Evolutionary conservation across 140 eudicot species (phyloP), one percentile per base, ranked within the genome.

Genomic region (Stevia rebaudiana): DNA sequence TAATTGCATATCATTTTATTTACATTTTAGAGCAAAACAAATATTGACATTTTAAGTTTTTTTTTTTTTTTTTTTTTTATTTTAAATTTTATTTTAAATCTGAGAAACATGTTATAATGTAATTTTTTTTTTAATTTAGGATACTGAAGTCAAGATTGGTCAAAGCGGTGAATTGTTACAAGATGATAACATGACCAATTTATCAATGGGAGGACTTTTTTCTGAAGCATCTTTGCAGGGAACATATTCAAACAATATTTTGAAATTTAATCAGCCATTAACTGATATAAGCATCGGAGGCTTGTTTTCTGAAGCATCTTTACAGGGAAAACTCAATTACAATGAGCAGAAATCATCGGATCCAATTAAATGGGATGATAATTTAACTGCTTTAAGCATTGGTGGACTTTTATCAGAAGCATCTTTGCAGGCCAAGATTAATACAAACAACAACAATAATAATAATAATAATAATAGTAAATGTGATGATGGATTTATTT

Each of bases 401-500:
- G 94, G 94, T 41, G 94, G 94, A 33, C 80, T 80, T 63, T 68
- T 84, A n/a, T 82, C 94, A 51, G 96, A 84, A 80, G 87, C 81
- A 30, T 88, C 96, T 8, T 70, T 88, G 79, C 83, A 72, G 60
- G 85, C 70, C 65, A 82, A 78, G 69, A 50, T 79, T 17, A 68
- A 67, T 69, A 69, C 17, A 11, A 59, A 51, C 25, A 54, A 54
- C 39, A 28, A 28, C 39, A 51, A 51, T 11, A 40, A 61, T n/a
- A n/a, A n/a, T n/a, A 59, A 51, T 12, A 54, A 54, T 21, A 28
- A 28, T 44, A 51, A 51, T 11, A 40, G 41, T 54, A 66, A 50
- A 39, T 53, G 47, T 70, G 49, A 67, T 47, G 87, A 49, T 11
- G 16, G 74, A 28, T 62, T 70, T 15, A 50, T 61, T 43, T 60